Percentiles rank a stretch among this genome's conserved stretches.
Conservation (phyloP, 495 filamentous ascomycete species). For the Gamarada debralockiae region DNA sequence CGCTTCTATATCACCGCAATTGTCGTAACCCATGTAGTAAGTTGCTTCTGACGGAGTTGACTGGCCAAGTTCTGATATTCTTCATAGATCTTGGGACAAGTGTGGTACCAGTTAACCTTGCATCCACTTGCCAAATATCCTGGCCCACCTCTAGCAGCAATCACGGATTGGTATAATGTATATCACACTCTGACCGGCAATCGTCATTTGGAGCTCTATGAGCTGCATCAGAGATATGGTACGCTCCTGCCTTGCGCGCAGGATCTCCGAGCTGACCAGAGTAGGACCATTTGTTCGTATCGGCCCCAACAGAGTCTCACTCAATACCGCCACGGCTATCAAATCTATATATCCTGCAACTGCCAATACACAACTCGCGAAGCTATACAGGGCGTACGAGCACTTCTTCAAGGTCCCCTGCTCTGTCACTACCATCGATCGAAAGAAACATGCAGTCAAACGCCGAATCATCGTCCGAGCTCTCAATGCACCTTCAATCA, state of each 20-base stretch:
- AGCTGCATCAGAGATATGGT: conserved; percentile 55
- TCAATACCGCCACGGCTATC: conserved; percentile 51
- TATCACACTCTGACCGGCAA: conserved; percentile 57
- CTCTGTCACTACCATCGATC: conserved; percentile 56
- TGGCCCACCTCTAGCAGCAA: conserved; percentile 53
- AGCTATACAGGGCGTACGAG: conserved; percentile 59
- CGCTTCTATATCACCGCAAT: too few relatives aligned
- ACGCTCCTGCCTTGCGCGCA: background rate
- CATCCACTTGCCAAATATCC: conserved; percentile 66
- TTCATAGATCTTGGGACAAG: too few relatives aligned
- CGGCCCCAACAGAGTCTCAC: conserved; percentile 54
- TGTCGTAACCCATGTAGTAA: too few relatives aligned
- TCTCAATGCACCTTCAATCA: conserved; percentile 51
- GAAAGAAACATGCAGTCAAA: conserved; percentile 54
- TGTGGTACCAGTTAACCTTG: conserved; percentile 55
- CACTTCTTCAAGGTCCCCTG: conserved; percentile 43
- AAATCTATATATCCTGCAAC: conserved; percentile 56
- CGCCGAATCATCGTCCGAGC: conserved; percentile 56
- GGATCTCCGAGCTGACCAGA: too few relatives aligned
- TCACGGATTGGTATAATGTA: conserved; percentile 51
- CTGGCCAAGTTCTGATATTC: too few relatives aligned
- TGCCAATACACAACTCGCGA: conserved; percentile 56
- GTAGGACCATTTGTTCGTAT: conserved; percentile 50
- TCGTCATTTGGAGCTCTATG: conserved; percentile 53
- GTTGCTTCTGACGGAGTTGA: too few relatives aligned